Percentiles rank a stretch among this genome's conserved stretches.
phyloP scores from a whole-genome alignment of 495 filamentous ascomycete genomes.

The Apodospora peruviana region DNA sequence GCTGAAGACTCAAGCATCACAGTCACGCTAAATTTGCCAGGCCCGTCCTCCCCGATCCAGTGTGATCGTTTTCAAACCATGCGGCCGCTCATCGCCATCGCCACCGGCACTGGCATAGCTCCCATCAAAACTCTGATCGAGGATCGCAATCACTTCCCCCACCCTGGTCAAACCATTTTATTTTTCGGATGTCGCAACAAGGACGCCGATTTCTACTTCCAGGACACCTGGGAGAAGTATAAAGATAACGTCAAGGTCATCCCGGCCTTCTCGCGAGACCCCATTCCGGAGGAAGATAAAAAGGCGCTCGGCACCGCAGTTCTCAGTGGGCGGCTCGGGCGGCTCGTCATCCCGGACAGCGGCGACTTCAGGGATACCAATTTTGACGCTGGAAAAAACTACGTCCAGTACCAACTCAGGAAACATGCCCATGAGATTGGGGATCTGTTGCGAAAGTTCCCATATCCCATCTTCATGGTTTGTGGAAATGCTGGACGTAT shows the following conservation, averaged over 20 bases:
- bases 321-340: not conserved
- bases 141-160: constrained; percentile 42
- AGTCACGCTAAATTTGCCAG: constrained; percentile 36
- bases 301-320: not conserved
- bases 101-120: constrained; percentile 85
- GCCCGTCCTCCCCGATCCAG: not conserved
- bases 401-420: constrained; percentile 82
- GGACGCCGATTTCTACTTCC: constrained; percentile 72
- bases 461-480: constrained; percentile 47
- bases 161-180: constrained; percentile 37
- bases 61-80: no score
- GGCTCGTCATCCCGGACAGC: no score
- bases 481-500: constrained; percentile 84
- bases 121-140: constrained; percentile 77
- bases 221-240: constrained; percentile 59
- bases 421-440: constrained; percentile 54
- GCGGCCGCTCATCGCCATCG: constrained; percentile 70
- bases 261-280: constrained; percentile 73
- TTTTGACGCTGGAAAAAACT: constrained; percentile 57
- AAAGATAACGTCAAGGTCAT: constrained; percentile 48
- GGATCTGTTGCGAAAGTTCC: constrained; percentile 38
- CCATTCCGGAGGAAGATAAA: constrained; percentile 40
- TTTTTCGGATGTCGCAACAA: constrained; percentile 79
- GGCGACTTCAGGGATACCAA: constrained; percentile 1
- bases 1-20: constrained; percentile 46